Evolutionary conservation across 179 eudicot genomes (phyloP).

Genomic region (Drosera spatulata): DNA sequence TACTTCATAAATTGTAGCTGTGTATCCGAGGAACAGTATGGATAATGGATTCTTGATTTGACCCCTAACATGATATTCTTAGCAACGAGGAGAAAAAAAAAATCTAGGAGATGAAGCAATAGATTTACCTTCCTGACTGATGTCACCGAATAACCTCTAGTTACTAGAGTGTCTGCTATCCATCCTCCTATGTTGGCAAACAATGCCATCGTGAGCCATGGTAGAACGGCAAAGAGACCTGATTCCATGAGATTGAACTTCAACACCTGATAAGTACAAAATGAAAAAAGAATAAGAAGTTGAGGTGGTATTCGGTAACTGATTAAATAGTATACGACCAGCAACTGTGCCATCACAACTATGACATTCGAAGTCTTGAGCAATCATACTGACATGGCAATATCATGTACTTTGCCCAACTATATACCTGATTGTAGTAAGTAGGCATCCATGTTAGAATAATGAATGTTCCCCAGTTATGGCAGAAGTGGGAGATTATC

Average conservation of each 20-base stretch:
- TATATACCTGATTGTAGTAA: slow-evolving; percentile 76
- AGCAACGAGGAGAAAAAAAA: no score
- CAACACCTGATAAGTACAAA: slow-evolving; percentile 58
- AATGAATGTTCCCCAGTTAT: slow-evolving; percentile 98
- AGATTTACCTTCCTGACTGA: slow-evolving; percentile 64
- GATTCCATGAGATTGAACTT: slow-evolving; percentile 88
- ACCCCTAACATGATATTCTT: no score
- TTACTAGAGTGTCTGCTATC: slow-evolving; percentile 96
- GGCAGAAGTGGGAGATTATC: slow-evolving; percentile 90
- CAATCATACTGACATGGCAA: no score
- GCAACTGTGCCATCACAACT: no score
- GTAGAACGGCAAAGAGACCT: slow-evolving; percentile 72
- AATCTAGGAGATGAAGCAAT: no score
- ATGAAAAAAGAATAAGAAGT: background rate
- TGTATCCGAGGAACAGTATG: no score
- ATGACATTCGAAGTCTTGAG: background rate
- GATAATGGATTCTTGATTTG: no score
- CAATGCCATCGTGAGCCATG: slow-evolving; percentile 99
- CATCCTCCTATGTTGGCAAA: slow-evolving; percentile 96
- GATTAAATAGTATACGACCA: no score
- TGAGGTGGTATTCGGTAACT: no score
- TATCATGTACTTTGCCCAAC: no score
- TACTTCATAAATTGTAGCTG: no score
- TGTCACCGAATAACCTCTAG: slow-evolving; percentile 80
- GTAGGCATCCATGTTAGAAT: slow-evolving; percentile 99